A percentile compares a stretch with the other conserved stretches of the same genome.
phyloP scores from a whole-genome alignment of 2,329 filamentous ascomycete genomes.

The Blastomyces gilchristii region DNA sequence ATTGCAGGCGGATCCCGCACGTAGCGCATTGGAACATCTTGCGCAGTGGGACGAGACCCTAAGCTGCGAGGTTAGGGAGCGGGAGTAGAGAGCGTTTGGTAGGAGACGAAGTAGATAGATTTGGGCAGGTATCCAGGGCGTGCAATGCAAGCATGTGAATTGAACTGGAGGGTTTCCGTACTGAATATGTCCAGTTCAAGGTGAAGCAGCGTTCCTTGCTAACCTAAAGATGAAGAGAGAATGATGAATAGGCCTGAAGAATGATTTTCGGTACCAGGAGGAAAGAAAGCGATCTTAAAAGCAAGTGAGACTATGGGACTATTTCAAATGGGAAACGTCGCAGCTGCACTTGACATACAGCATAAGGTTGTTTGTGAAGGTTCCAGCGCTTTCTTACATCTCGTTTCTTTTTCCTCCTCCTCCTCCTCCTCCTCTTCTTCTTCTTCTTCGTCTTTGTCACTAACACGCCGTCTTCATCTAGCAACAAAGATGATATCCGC shows the following conservation, averaged over 20 bases:
- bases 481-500: too few species aligned
- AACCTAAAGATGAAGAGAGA: not conserved
- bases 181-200: not conserved
- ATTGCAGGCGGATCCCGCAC: not conserved
- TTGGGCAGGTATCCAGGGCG: not conserved
- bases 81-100: not conserved
- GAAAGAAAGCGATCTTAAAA: not conserved
- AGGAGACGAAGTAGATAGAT: not conserved
- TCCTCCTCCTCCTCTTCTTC: not conserved
- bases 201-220: not conserved
- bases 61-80: not conserved
- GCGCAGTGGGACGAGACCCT: not conserved
- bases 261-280: not conserved
- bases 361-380: not conserved
- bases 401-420: not conserved
- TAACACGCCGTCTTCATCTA: too few species aligned
- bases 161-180: not conserved
- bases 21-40: constrained; percentile 5
- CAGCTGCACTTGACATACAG: not conserved
- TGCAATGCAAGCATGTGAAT: not conserved
- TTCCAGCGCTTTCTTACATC: not conserved
- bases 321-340: not conserved
- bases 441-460: not conserved
- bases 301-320: not conserved
- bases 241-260: not conserved